Percentiles rank a stretch among this genome's conserved stretches.
These are phyloP conservation scores for Aspergillus olivimuriae DNA, from an alignment of 495 filamentous ascomycete genomes.

Conservation along the genomic window DNA sequence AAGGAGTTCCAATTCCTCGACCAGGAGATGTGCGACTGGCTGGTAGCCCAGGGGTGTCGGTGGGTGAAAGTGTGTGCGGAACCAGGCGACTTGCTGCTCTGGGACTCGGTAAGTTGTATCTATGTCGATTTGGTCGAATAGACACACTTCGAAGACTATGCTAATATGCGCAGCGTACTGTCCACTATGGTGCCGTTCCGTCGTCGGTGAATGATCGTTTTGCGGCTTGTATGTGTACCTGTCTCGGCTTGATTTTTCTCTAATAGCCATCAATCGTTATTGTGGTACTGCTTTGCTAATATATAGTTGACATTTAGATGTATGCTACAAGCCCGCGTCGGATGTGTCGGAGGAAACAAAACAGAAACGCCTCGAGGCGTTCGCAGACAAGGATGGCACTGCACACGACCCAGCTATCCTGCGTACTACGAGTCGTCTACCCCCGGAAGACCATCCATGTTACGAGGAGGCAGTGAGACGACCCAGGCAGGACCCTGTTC, in stretches of 20 bases:
- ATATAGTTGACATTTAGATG: no score
- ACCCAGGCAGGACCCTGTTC: background rate
- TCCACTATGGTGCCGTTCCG: background rate
- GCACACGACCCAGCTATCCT: background rate
- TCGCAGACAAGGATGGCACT: background rate
- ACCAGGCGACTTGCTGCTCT: slow-evolving; percentile 36
- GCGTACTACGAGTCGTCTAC: background rate
- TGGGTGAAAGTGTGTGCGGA: slow-evolving; percentile 37
- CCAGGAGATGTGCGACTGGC: slow-evolving; percentile 33
- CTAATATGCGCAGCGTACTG: slow-evolving; percentile 11
- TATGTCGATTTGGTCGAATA: no score
- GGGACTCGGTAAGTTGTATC: no score
- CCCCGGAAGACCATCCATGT: background rate
- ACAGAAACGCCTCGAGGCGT: background rate
- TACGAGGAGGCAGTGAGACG: background rate
- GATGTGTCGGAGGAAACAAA: background rate
- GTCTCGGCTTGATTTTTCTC: background rate
- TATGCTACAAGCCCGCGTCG: background rate
- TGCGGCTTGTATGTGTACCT: background rate
- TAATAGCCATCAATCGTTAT: no score
- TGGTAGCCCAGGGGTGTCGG: slow-evolving; percentile 24
- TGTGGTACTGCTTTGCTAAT: no score
- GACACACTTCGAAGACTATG: no score
- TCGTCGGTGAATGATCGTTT: background rate
- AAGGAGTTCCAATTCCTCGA: slow-evolving; percentile 38